A percentile compares a stretch with the other conserved stretches of the same genome.
Evolutionary conservation across 345 rosid species (phyloP).

Genomic region (Eucalyptus urophylla): DNA sequence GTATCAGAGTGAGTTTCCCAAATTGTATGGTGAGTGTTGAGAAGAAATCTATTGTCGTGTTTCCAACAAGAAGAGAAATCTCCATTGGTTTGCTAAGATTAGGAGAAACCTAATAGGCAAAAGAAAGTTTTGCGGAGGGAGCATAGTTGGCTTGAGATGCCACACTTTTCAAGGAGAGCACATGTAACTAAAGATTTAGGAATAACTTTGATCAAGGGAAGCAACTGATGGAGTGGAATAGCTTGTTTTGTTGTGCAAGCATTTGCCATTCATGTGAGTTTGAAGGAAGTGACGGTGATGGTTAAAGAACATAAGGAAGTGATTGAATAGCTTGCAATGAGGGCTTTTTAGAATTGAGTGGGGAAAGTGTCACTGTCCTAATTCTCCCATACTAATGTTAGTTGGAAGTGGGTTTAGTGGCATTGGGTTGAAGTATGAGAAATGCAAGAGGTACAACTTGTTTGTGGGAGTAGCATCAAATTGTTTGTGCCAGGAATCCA

Average conservation of each 20-base stretch:
- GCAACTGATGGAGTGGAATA: neutral
- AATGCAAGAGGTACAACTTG: neutral
- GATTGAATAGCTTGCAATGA: neutral
- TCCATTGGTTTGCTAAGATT: neutral
- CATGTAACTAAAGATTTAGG: neutral
- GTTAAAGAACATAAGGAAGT: neutral
- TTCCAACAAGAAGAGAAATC: neutral
- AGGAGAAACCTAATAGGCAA: neutral
- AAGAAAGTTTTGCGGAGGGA: neutral
- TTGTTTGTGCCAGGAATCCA: neutral
- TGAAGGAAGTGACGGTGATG: neutral
- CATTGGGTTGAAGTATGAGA: neutral
- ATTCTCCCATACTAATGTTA: neutral
- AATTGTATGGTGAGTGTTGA: neutral
- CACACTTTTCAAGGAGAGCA: neutral
- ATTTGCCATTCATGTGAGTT: neutral
- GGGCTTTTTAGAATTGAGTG: neutral
- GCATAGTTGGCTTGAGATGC: neutral
- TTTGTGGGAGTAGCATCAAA: neutral
- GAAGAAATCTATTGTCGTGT: neutral
- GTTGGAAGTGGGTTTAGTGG: neutral
- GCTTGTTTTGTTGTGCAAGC: neutral
- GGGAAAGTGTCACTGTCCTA: neutral
- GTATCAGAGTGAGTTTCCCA: neutral
- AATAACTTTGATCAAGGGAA: neutral